These are phyloP conservation scores for Russula emetica DNA, from an alignment of 768 basidiomycete genomes.

Conservation along the genomic window DNA sequence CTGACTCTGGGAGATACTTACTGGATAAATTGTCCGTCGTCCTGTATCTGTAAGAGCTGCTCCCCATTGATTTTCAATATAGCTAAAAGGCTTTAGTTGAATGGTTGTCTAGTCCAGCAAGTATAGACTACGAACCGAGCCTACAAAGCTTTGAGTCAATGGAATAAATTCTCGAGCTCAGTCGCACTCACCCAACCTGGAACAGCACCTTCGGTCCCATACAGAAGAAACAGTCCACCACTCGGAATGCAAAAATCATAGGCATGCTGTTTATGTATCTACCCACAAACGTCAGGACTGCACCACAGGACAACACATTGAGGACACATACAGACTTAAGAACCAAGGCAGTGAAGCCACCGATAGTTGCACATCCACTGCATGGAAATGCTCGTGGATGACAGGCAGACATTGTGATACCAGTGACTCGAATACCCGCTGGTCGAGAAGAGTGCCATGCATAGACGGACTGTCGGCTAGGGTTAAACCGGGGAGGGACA, in stretches of 20 bases:
- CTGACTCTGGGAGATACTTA: conserved; percentile 33
- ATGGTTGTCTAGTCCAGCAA: not conserved
- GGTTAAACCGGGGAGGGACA: conserved; percentile 15
- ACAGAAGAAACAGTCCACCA: conserved; percentile 96
- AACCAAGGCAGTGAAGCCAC: conserved; percentile 99
- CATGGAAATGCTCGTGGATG: conserved; percentile 88
- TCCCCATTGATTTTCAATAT: conserved; percentile 98
- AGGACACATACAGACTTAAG: conserved; percentile 75
- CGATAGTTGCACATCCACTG: conserved; percentile 91
- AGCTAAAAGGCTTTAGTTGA: conserved; percentile 43
- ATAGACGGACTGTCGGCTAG: conserved; percentile 72
- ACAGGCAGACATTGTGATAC: conserved; percentile 87
- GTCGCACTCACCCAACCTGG: conserved; percentile 81
- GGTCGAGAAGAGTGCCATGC: conserved; percentile 98
- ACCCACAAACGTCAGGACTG: conserved; percentile 8
- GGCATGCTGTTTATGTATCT: conserved; percentile 94
- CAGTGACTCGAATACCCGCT: conserved; percentile 93
- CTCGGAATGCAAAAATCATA: conserved; percentile 95
- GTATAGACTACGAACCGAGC: conserved; percentile 46
- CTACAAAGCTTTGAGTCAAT: conserved; percentile 34
- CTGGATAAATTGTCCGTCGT: conserved; percentile 97
- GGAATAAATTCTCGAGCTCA: not conserved
- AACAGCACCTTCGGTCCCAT: conserved; percentile 99
- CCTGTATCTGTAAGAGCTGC: conserved; percentile 84
- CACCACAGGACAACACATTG: conserved; percentile 25